phyloP scores from a whole-genome alignment of 1,139 yeast species.

The Yamadazyma sp. region DNA sequence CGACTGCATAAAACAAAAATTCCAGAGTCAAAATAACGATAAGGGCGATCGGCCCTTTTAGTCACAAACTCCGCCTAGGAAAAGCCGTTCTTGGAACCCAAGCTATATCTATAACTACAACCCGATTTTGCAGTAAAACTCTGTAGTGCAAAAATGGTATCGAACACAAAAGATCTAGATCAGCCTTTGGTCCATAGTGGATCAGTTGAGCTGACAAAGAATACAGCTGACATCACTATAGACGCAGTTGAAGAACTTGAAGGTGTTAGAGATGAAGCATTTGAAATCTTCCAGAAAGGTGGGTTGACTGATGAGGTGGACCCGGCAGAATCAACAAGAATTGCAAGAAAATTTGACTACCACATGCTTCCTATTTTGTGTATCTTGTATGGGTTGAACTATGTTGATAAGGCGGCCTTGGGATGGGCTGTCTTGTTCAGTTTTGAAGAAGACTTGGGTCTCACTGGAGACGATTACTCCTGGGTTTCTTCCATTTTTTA shows the following conservation, averaged over 20 bases:
- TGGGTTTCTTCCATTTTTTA: slow-evolving; percentile 64
- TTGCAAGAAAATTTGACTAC: slow-evolving; percentile 18
- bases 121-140: too few relatives aligned
- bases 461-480: slow-evolving; percentile 23
- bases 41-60: too few relatives aligned
- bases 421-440: slow-evolving; percentile 32
- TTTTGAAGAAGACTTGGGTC: slow-evolving; percentile 21
- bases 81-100: slow-evolving; percentile 52
- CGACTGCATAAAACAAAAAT: too few relatives aligned
- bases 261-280: slow-evolving; percentile 12
- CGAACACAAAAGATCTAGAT: too few relatives aligned
- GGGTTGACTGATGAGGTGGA: slow-evolving; percentile 17
- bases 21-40: too few relatives aligned
- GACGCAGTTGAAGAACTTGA: not conserved
- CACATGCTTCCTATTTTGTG: slow-evolving; percentile 20
- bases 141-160: too few relatives aligned
- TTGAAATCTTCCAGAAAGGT: slow-evolving; percentile 15
- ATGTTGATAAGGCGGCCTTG: slow-evolving; percentile 45
- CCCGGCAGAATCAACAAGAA: slow-evolving; percentile 14
- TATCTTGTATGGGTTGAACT: slow-evolving; percentile 14
- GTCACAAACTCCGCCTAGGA: too few relatives aligned
- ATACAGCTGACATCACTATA: too few relatives aligned
- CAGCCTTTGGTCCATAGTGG: not conserved
- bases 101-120: too few relatives aligned
- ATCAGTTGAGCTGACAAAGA: not conserved